These are phyloP conservation scores for Cyberlindnera samutprakarnensis DNA, from an alignment of 805 yeast genomes.

Conservation along the genomic window DNA sequence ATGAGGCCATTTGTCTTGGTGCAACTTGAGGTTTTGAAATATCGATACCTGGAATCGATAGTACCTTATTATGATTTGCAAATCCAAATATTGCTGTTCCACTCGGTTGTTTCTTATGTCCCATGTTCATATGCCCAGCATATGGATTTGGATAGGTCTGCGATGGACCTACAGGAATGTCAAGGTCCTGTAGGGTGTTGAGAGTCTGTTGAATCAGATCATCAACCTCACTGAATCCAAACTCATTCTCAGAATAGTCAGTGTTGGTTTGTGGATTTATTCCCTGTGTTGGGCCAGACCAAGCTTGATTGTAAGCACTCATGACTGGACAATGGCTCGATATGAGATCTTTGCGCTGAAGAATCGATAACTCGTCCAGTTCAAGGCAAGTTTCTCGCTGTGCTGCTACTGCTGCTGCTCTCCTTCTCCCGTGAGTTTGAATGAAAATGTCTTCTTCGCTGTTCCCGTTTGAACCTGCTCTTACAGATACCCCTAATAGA, in stretches of 20 bases:
- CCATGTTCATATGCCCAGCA: constrained; percentile 10
- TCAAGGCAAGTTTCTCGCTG: too few relatives aligned
- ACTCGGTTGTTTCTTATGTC: constrained; percentile 56
- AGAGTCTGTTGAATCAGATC: constrained; percentile 50
- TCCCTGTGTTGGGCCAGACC: constrained; percentile 4
- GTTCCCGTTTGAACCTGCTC: too few relatives aligned
- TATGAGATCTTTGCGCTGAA: too few relatives aligned
- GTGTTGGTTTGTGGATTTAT: too few relatives aligned
- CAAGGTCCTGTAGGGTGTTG: constrained; percentile 51
- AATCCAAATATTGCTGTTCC: constrained; percentile 82
- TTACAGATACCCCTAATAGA: too few relatives aligned
- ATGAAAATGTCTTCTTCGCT: too few relatives aligned
- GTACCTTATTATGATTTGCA: constrained; percentile 51
- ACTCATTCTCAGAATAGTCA: constrained; percentile 5
- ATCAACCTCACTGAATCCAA: constrained; percentile 27
- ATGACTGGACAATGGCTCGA: too few relatives aligned
- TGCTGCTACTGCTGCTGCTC: too few relatives aligned
- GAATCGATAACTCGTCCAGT: too few relatives aligned
- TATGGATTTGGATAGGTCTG: background rate
- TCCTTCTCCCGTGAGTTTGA: too few relatives aligned
- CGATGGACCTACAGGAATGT: constrained; percentile 40
- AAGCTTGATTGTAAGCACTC: constrained; percentile 9
- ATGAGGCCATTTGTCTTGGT: constrained; percentile 17
- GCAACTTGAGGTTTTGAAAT: constrained; percentile 9
- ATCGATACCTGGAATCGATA: constrained; percentile 47